Conservation (phyloP, 2,329 filamentous ascomycete genomes). For the Ceratocystis harringtonii region DNA sequence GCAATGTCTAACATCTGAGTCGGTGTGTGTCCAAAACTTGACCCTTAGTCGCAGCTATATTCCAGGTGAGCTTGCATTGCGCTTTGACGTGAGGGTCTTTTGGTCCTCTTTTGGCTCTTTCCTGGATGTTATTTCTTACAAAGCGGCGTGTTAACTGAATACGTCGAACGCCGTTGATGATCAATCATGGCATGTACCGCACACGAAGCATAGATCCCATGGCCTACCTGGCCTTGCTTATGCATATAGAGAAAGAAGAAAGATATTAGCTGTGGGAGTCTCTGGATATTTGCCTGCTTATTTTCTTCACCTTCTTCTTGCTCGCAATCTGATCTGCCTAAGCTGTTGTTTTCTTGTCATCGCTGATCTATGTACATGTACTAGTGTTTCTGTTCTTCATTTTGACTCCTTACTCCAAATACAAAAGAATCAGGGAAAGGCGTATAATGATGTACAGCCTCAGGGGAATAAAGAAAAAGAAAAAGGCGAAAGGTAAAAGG, state of each 20-base stretch:
- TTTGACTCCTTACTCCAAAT: neutral
- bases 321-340: neutral
- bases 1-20: neutral
- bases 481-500: neutral
- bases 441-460: too few species aligned
- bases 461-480: neutral
- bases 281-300: neutral
- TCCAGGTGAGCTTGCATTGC: neutral
- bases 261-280: neutral
- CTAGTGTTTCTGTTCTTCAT: neutral
- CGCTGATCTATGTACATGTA: neutral
- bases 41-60: neutral
- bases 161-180: neutral
- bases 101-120: neutral
- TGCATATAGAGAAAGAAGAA: neutral
- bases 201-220: neutral
- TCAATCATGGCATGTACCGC: neutral
- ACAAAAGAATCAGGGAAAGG: neutral
- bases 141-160: neutral
- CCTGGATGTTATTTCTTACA: neutral
- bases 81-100: neutral
- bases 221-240: neutral
- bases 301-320: neutral
- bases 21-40: neutral
- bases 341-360: neutral